These are phyloP conservation scores for Blastobotrys raffinosifermentans DNA, from an alignment of 1,139 yeast genomes.

Conservation along the genomic window DNA sequence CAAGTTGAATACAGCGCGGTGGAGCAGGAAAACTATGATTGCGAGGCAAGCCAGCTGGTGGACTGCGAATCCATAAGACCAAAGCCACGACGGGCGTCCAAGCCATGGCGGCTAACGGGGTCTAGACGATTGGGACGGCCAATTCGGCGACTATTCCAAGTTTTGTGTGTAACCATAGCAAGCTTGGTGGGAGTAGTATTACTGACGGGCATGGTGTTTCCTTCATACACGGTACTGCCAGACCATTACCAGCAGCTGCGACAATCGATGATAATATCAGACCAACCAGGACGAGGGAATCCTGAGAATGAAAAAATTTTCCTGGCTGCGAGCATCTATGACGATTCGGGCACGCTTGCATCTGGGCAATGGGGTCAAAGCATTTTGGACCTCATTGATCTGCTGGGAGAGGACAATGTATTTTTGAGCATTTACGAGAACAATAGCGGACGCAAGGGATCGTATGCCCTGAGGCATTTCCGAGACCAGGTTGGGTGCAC, in stretches of 20 bases:
- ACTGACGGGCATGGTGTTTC: not conserved
- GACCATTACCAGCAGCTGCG: not conserved
- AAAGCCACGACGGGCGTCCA: no score
- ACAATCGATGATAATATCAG: not conserved
- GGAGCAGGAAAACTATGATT: no score
- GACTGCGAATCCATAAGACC: no score
- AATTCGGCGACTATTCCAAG: no score
- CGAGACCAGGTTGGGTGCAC: slow-evolving; percentile 10
- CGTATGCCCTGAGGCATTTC: slow-evolving; percentile 11
- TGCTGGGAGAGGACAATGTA: slow-evolving; percentile 14
- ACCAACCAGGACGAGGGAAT: not conserved
- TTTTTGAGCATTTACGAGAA: slow-evolving; percentile 13
- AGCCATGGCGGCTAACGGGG: no score
- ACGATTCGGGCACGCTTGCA: slow-evolving; percentile 10
- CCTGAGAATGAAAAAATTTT: slow-evolving; percentile 11
- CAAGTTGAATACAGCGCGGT: no score
- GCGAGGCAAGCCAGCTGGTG: no score
- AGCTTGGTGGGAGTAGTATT: not conserved
- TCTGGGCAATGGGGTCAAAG: slow-evolving; percentile 15
- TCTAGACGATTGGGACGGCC: no score
- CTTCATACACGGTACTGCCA: not conserved
- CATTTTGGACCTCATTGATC: slow-evolving; percentile 12
- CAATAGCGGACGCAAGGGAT: not conserved
- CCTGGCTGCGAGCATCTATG: slow-evolving; percentile 14
- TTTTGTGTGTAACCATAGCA: no score